Conservation (phyloP, 2,329 filamentous ascomycete genomes). For the Colletotrichum siamense region DNA sequence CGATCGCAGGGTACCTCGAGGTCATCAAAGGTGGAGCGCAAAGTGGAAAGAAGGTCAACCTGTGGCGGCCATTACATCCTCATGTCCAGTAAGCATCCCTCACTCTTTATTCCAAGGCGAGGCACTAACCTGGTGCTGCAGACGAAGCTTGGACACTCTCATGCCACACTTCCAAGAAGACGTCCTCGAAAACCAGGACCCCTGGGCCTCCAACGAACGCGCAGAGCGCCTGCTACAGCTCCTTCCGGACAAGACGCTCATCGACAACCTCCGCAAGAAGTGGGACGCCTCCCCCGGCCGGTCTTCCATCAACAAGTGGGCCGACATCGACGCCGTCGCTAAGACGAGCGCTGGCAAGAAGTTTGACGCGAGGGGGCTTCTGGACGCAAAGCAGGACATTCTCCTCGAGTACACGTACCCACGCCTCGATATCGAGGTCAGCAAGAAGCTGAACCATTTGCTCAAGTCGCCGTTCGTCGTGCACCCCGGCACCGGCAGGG, state of each 20-base stretch:
- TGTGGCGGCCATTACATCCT: constrained; percentile 85
- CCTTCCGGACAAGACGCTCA: constrained; percentile 80
- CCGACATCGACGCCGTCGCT: constrained; percentile 88
- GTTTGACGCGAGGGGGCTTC: constrained; percentile 75
- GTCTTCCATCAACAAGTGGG: constrained; percentile 83
- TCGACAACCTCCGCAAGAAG: constrained; percentile 82
- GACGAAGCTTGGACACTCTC: constrained; percentile 84
- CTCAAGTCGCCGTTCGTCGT: constrained; percentile 97
- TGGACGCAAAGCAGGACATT: constrained; percentile 94
- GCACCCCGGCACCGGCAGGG: constrained; percentile 90
- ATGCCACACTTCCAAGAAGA: constrained; percentile 84
- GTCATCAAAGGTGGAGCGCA: constrained; percentile 87
- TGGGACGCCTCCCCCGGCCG: constrained; percentile 87
- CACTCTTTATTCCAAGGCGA: background rate
- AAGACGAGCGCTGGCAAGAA: constrained; percentile 75
- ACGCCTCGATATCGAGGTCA: constrained; percentile 94
- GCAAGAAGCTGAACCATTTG: constrained; percentile 97
- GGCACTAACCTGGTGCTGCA: constrained; percentile 32
- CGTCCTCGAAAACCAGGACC: constrained; percentile 84
- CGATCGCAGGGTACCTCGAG: constrained; percentile 89
- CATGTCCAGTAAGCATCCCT: constrained; percentile 70
- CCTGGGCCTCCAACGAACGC: constrained; percentile 75
- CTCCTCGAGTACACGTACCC: constrained; percentile 98
- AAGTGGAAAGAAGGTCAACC: constrained; percentile 84
- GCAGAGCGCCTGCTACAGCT: constrained; percentile 82